phyloP scores from a whole-genome alignment of 805 yeast genomes.

The Maudiozyma serrabonitensis region DNA sequence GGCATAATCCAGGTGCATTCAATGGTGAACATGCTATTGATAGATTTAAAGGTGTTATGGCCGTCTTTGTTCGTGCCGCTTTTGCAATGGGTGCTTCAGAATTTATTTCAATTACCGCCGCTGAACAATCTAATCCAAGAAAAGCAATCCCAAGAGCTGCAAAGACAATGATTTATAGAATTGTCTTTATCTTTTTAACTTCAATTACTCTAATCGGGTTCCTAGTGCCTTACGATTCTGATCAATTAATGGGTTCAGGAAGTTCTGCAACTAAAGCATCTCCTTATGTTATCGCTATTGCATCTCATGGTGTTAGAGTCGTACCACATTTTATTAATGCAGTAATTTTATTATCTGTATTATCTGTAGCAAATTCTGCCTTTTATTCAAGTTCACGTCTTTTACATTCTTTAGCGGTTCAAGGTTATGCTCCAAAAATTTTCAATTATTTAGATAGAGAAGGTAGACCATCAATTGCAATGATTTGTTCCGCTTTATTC shows the following conservation, averaged over 20 bases:
- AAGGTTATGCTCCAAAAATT: constrained; percentile 49
- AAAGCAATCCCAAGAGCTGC: constrained; percentile 55
- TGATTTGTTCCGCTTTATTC: constrained; percentile 37
- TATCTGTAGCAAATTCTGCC: constrained; percentile 50
- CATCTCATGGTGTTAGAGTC: constrained; percentile 43
- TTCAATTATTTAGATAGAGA: constrained; percentile 52
- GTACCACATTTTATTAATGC: constrained; percentile 58
- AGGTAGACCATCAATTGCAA: constrained; percentile 55
- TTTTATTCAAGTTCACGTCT: constrained; percentile 41
- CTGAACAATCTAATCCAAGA: constrained; percentile 59
- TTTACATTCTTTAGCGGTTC: constrained; percentile 44
- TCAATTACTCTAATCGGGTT: constrained; percentile 46
- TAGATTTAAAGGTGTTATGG: constrained; percentile 53
- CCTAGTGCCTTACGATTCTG: constrained; percentile 50
- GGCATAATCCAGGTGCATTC: constrained; percentile 58
- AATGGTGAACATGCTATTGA: constrained; percentile 32
- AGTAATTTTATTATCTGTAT: constrained; percentile 51
- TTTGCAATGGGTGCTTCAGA: constrained; percentile 61
- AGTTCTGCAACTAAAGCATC: constrained; percentile 50
- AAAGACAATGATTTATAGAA: constrained; percentile 63
- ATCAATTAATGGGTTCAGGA: constrained; percentile 38
- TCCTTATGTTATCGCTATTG: constrained; percentile 67
- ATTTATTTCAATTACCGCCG: constrained; percentile 57
- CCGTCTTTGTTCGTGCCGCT: constrained; percentile 59
- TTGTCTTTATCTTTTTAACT: constrained; percentile 46